Evolutionary conservation across 306 rosid genomes (phyloP).

Genomic region (Vigna trinervia): DNA sequence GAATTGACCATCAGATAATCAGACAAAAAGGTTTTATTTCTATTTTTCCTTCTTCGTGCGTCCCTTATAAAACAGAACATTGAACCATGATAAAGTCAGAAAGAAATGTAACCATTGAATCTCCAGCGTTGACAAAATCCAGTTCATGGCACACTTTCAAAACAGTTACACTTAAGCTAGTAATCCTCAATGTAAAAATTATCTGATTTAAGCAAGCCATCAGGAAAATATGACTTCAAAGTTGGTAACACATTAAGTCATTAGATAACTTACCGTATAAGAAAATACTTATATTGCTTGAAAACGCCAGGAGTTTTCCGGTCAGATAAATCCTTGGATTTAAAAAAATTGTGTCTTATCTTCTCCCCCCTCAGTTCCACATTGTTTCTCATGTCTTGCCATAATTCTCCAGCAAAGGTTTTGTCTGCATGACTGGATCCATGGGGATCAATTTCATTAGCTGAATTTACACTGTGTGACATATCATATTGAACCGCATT

Average conservation of each 20-base stretch:
- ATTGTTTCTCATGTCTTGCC: slow-evolving; percentile 78
- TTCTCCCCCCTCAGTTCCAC: slow-evolving; percentile 72
- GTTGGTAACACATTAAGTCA: background rate
- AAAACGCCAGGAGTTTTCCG: slow-evolving; percentile 79
- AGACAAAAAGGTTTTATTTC: background rate
- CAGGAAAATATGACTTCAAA: slow-evolving; percentile 30
- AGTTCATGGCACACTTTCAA: background rate
- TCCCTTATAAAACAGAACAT: slow-evolving; percentile 12
- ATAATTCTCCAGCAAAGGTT: slow-evolving; percentile 85
- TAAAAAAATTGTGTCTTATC: slow-evolving; percentile 66
- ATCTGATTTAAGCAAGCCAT: slow-evolving; percentile 19
- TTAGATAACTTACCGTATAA: slow-evolving; percentile 68
- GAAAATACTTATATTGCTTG: slow-evolving; percentile 82
- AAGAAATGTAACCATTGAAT: slow-evolving; percentile 5
- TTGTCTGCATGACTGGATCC: slow-evolving; percentile 48
- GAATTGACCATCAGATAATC: no score
- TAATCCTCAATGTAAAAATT: no score
- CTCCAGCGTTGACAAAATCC: background rate
- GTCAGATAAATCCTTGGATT: slow-evolving; percentile 77
- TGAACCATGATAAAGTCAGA: background rate
- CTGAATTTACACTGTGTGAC: slow-evolving; percentile 45
- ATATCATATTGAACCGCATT: slow-evolving; percentile 45
- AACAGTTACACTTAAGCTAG: background rate
- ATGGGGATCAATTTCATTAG: slow-evolving; percentile 46
- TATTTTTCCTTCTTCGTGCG: slow-evolving; percentile 5